A percentile compares a stretch with the other conserved stretches of the same genome.
phyloP scores from a whole-genome alignment of 2,329 filamentous ascomycete species.

The Trichoderma arundinaceum region DNA sequence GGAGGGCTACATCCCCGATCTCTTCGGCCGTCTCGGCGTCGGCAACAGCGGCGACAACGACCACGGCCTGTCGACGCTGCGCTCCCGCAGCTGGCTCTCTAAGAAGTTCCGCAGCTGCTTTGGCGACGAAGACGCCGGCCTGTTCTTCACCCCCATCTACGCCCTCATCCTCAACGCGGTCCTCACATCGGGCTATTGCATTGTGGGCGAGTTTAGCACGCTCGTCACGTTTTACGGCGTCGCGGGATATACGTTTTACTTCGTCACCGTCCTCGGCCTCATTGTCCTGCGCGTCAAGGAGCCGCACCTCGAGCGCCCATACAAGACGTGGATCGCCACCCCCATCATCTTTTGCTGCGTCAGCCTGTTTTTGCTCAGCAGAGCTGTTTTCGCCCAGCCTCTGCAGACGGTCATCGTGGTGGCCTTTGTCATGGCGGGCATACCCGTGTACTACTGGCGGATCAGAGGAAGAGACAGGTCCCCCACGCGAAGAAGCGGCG shows the following conservation, averaged over 20 bases:
- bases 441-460: slow-evolving; percentile 89
- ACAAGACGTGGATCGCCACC: slow-evolving; percentile 95
- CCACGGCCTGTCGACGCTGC: slow-evolving; percentile 50
- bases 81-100: slow-evolving; percentile 61
- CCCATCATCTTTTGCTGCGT: slow-evolving; percentile 99
- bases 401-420: slow-evolving; percentile 88
- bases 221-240: slow-evolving; percentile 97
- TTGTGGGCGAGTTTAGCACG: slow-evolving; percentile 88
- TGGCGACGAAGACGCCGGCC: slow-evolving; percentile 76
- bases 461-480: slow-evolving; percentile 69
- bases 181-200: slow-evolving; percentile 77
- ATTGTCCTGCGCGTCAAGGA: slow-evolving; percentile 89
- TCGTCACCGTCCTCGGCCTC: slow-evolving; percentile 88
- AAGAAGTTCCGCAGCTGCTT: slow-evolving; percentile 66
- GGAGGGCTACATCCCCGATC: slow-evolving; percentile 85
- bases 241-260: slow-evolving; percentile 96
- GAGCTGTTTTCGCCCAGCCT: slow-evolving; percentile 89
- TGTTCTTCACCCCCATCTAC: slow-evolving; percentile 94
- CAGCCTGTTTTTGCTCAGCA: slow-evolving; percentile 85
- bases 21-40: slow-evolving; percentile 85
- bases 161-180: slow-evolving; percentile 82
- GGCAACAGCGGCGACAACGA: slow-evolving; percentile 49
- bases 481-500: slow-evolving; percentile 48
- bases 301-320: slow-evolving; percentile 85
- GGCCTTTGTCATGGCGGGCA: slow-evolving; percentile 79